Conservation (phyloP, 2,329 filamentous ascomycete species). For the Chrysoporthe austroafricana region DNA sequence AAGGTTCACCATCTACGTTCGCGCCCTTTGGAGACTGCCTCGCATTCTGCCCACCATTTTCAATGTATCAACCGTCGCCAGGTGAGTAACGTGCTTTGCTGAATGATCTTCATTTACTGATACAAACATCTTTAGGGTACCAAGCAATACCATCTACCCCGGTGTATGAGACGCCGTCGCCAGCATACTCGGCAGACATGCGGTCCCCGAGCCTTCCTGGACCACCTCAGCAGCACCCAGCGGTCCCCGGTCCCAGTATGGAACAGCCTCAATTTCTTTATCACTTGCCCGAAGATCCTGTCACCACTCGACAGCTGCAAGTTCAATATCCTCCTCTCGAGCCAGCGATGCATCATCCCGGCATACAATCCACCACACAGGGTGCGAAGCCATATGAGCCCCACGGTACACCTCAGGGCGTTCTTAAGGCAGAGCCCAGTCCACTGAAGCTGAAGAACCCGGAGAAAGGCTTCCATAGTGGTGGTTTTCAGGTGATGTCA, state of each 20-base stretch:
- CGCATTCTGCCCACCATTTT: slow-evolving; percentile 9
- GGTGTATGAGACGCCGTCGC: slow-evolving; percentile 17
- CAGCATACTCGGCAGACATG: slow-evolving; percentile 21
- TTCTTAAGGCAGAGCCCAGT: slow-evolving; percentile 33
- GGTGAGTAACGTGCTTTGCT: slow-evolving; percentile 13
- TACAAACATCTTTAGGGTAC: slow-evolving; percentile 14
- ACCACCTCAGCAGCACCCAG: slow-evolving; percentile 13
- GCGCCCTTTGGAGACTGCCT: slow-evolving; percentile 14
- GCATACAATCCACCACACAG: slow-evolving; percentile 34
- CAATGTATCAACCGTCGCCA: slow-evolving; percentile 11
- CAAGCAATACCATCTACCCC: slow-evolving; percentile 11
- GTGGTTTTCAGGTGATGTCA: neutral
- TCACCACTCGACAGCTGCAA: slow-evolving; percentile 26
- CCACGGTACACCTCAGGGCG: slow-evolving; percentile 33
- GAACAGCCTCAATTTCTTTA: slow-evolving; percentile 18
- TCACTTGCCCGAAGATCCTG: slow-evolving; percentile 15
- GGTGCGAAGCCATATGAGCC: slow-evolving; percentile 42
- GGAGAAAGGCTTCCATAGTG: slow-evolving; percentile 25
- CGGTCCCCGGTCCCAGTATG: slow-evolving; percentile 23
- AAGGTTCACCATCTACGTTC: slow-evolving; percentile 10
- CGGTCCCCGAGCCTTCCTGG: slow-evolving; percentile 12
- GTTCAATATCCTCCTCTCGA: slow-evolving; percentile 23
- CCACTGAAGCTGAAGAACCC: slow-evolving; percentile 32
- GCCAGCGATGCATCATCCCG: slow-evolving; percentile 14
- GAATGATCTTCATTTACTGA: slow-evolving; percentile 8